phyloP scores from a whole-genome alignment of 2,329 filamentous ascomycete species.

The Colletotrichum tropicale region DNA sequence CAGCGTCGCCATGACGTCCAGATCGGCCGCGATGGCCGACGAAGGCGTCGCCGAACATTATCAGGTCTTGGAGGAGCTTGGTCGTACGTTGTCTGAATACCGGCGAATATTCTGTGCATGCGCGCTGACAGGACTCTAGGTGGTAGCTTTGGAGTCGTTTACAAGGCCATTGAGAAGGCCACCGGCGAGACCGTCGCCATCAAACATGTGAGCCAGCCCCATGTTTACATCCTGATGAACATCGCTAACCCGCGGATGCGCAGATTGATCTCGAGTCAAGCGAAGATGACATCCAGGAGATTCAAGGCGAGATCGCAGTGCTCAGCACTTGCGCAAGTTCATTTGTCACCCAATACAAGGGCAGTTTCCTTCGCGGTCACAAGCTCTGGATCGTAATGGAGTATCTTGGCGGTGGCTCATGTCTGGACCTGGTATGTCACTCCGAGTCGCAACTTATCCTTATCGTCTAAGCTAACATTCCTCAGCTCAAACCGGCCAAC shows the following conservation, averaged over 20 bases:
- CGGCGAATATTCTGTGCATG: not conserved
- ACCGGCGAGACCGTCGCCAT: constrained; percentile 95
- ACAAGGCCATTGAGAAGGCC: constrained; percentile 90
- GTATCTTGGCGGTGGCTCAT: constrained; percentile 92
- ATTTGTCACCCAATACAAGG: constrained; percentile 95
- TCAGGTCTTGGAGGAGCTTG: constrained; percentile 94
- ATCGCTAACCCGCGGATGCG: not conserved
- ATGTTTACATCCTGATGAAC: not conserved
- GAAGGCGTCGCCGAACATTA: constrained; percentile 83
- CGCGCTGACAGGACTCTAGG: constrained; percentile 52
- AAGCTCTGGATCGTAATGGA: constrained; percentile 99
- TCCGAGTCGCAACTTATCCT: constrained; percentile 21
- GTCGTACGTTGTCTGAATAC: constrained; percentile 67
- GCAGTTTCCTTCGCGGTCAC: constrained; percentile 92
- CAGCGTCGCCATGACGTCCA: constrained; percentile 15
- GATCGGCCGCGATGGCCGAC: constrained; percentile 51
- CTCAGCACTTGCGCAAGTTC: constrained; percentile 93
- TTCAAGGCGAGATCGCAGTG: constrained; percentile 95
- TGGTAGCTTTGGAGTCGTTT: constrained; percentile 95
- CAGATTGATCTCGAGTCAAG: constrained; percentile 99
- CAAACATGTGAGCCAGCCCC: constrained; percentile 78
- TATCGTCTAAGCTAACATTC: constrained; percentile 32
- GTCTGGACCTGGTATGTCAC: constrained; percentile 79
- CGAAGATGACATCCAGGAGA: constrained; percentile 97
- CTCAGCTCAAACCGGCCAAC: constrained; percentile 83